Base-by-base conservation (phyloP, 2,329 filamentous ascomycete genomes). In the Cylindrodendrum hubeiense region DNA sequence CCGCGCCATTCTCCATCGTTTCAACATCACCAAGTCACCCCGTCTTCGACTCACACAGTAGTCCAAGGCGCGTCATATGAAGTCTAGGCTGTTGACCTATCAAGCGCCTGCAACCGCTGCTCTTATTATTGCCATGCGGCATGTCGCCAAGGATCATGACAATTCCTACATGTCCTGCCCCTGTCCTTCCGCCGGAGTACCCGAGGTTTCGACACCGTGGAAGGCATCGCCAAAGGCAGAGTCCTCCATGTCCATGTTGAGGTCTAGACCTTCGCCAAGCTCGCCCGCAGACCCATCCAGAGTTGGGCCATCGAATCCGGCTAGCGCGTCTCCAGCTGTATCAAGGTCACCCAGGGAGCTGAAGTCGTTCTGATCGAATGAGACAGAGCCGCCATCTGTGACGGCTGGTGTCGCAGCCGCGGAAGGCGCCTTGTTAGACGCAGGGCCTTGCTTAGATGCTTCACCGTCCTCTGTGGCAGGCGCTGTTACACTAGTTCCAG, bases 141-240 rank as follows among this genome's bases (percentile, higher is more conserved):
- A 37, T 46, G 52, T 51, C 46, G 19, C 39, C 39, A 26, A 34
- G 28, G 33, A 21, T 44, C 44, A 39, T 44, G 13, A 52, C 41
- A 39, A 37, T 50, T 33, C 58, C 62, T 77, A 80, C 74, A 81
- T 75, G 57, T 79, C 75, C 19, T 78, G 76, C 24, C 71, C 72
- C 30, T 78, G 73, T n/a, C 72, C 75, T 19, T 79, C 76, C 19
- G 73, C 77, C 2, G 80, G 79, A 28, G 81, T 83, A 56, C 73
- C 78, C 10, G 76, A 76, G 44, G 75, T 72, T 21, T 83, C 85
- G 13, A 89, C 86, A 5, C 87, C 88, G 72, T 94, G 92, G 79
- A 95, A 93, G 1, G 93, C 93, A 72, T 96, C 92, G 3, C 92
- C 93, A 81, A 96, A 96, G 1, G 92, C 93, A 37, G 91, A 93